These are phyloP conservation scores for Arachnomyces sp. DNA, from an alignment of 2,329 filamentous ascomycete genomes.

Conservation along the genomic window DNA sequence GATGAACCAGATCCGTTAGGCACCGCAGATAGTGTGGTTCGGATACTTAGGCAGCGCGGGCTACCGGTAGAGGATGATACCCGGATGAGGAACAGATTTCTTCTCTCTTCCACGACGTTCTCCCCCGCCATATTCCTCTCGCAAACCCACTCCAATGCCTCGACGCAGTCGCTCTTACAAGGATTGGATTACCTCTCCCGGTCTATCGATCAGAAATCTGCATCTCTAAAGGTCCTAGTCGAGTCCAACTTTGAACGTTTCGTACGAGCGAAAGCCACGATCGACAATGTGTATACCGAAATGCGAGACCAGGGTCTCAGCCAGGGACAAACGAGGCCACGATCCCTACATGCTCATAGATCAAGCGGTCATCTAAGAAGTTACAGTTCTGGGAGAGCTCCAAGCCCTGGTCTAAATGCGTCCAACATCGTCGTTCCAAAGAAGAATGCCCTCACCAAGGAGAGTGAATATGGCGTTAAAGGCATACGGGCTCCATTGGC, in stretches of 20 bases:
- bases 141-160: constrained; percentile 78
- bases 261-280: constrained; percentile 92
- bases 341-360: constrained; percentile 18
- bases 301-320: constrained; percentile 68
- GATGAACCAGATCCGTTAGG: constrained; percentile 91
- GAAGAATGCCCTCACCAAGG: constrained; percentile 86
- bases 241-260: constrained; percentile 98
- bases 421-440: constrained; percentile 49
- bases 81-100: constrained; percentile 76
- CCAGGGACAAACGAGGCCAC: constrained; percentile 21
- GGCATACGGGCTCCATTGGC: constrained; percentile 82
- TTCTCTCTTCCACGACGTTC: constrained; percentile 92
- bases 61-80: constrained; percentile 77
- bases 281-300: constrained; percentile 97
- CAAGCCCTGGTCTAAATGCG: constrained; percentile 28
- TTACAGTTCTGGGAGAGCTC: constrained; percentile 36
- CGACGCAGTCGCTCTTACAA: constrained; percentile 68
- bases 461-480: constrained; percentile 81
- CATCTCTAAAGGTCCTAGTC: constrained; percentile 88
- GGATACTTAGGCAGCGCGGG: constrained; percentile 66
- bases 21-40: constrained; percentile 76
- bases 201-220: constrained; percentile 96
- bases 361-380: constrained; percentile 53
- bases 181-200: constrained; percentile 79
- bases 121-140: constrained; percentile 86